Conservation (phyloP, 2,329 filamentous ascomycete genomes). For the Penicillium sp. region DNA sequence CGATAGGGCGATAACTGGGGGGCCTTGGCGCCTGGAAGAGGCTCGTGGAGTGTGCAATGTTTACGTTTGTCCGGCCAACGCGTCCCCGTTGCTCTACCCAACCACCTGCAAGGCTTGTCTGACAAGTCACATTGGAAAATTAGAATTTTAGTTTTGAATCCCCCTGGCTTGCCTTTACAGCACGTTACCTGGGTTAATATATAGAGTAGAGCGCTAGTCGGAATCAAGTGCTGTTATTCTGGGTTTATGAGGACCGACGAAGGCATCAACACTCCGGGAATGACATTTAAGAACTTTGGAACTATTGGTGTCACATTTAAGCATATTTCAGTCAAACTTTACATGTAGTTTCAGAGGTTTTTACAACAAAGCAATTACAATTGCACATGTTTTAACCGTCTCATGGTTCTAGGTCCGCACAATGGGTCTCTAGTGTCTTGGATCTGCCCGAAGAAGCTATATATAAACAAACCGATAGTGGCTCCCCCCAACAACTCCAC, state of each 20-base stretch:
- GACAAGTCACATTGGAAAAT: conserved; percentile 8
- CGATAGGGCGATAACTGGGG: conserved; percentile 25
- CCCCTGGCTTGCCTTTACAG: background rate
- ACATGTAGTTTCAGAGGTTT: background rate
- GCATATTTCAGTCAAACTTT: background rate
- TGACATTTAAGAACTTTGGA: no score
- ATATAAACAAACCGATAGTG: conserved; percentile 12
- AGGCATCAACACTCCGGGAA: no score
- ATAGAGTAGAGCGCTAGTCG: background rate
- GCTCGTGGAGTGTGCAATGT: conserved; percentile 11
- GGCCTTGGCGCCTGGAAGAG: conserved; percentile 18
- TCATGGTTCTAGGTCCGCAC: background rate
- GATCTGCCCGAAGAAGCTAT: conserved; percentile 6
- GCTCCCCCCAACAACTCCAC: background rate
- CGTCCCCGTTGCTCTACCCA: conserved; percentile 16
- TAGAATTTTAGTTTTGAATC: background rate
- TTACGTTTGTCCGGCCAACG: conserved; percentile 25
- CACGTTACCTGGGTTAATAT: background rate
- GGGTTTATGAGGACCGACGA: background rate
- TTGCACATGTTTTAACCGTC: background rate
- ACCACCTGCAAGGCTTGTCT: conserved; percentile 17
- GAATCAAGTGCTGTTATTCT: background rate
- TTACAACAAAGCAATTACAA: conserved; percentile 4
- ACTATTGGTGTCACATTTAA: background rate
- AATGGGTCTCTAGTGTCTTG: background rate